Evolutionary conservation across 2,329 filamentous ascomycete genomes (phyloP), one percentile per base, ranked within the genome.

Genomic region (Fusarium pseudocircinatum): DNA sequence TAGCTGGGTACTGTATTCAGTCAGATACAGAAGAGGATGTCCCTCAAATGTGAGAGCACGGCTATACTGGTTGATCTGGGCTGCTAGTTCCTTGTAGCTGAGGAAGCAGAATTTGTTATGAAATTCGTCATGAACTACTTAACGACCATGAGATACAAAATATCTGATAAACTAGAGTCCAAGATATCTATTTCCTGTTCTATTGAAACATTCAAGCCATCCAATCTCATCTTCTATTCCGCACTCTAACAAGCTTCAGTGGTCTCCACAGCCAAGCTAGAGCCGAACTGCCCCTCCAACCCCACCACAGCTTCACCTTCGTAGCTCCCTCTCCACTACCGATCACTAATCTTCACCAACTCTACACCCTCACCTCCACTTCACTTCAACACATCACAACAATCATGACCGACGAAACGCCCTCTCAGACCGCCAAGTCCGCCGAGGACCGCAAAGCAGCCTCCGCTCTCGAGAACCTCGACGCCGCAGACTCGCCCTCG

Each of bases 361-460:
- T 26, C 50, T 92, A 26, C 80, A 89, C 37, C 22, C 54, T n/a
- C 56, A 66, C 36, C 44, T 32, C 24, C 44, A 39, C 15, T 20
- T 36, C 16, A 39, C 26, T 39, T 52, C 26, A 20, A 43, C 18
- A 37, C 15, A 47, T 28, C 39, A 90, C 79, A 42, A 39, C 37
- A 36, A 84, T 86, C 50, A 88, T 86, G 69, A 89, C 91, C 64
- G 88, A 90, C 69, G 88, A 90, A 75, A 68, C 70, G 30, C 82
- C 86, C 74, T 82, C 83, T 39, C 73, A 82, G 37, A 82, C 84
- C 63, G 87, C 88, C 78, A 92, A 91, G 82, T 90, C 88, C 46
- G 92, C 92, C 78, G 92, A 94, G 82, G 92, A 94, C 83, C 91
- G 92, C 82, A 94, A 94, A 82, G 92, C 92, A 50, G 92, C 92